phyloP scores from a whole-genome alignment of 352 stramenopile genomes.

The Pythium rishiriense region DNA sequence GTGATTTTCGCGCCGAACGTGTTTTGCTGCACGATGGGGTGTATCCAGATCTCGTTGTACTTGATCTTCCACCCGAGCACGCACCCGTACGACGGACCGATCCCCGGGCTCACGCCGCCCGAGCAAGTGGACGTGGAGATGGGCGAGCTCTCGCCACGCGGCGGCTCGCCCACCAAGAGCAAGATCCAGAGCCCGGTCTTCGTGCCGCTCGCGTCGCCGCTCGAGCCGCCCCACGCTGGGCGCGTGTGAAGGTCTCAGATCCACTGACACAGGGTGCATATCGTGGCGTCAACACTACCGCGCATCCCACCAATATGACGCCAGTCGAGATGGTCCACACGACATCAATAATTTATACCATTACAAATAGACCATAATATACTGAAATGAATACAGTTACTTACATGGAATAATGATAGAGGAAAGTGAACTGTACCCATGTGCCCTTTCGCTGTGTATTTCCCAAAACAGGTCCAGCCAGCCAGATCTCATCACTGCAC shows the following conservation, averaged over 20 bases:
- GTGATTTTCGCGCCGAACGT: conserved; percentile 57
- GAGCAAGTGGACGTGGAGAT: conserved; percentile 1
- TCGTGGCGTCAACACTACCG: neutral
- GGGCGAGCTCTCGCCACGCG: neutral
- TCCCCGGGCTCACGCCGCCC: neutral
- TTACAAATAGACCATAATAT: neutral
- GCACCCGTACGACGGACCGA: conserved; percentile 28
- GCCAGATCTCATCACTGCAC: neutral
- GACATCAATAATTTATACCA: neutral
- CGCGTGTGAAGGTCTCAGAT: neutral
- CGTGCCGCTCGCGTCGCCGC: conserved; percentile 15
- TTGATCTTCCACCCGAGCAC: conserved; percentile 53
- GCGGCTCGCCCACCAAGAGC: neutral
- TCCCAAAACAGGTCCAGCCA: too few relatives aligned
- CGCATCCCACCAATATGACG: neutral
- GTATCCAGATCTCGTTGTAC: conserved; percentile 40
- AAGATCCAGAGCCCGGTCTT: conserved; percentile 7
- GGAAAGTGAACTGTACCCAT: too few relatives aligned
- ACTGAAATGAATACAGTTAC: neutral
- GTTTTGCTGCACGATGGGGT: conserved; percentile 38
- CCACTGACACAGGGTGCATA: neutral
- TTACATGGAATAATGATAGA: too few relatives aligned
- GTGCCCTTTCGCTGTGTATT: neutral
- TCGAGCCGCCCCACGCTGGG: neutral
- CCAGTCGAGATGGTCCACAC: neutral